Percentiles rank a stretch among this genome's conserved stretches.
phyloP scores from a whole-genome alignment of 2,329 filamentous ascomycete species.

The Penicillium sp. region DNA sequence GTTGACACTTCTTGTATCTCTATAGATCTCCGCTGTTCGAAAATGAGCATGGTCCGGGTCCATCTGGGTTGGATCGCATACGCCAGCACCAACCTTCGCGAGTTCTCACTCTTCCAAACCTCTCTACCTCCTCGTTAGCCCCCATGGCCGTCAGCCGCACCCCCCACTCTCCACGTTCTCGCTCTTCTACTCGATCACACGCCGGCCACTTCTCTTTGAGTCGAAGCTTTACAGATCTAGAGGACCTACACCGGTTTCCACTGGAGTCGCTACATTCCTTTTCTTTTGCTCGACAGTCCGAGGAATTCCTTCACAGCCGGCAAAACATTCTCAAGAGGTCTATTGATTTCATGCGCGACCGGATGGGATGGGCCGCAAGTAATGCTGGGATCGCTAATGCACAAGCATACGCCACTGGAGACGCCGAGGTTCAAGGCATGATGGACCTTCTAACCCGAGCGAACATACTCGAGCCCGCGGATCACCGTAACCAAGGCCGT shows the following conservation, averaged over 20 bases:
- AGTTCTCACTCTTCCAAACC: slow-evolving; percentile 61
- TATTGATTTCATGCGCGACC: slow-evolving; percentile 94
- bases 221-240: slow-evolving; percentile 66
- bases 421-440: slow-evolving; percentile 84
- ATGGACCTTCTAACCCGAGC: slow-evolving; percentile 81
- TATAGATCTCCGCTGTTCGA: slow-evolving; percentile 76
- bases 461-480: slow-evolving; percentile 66
- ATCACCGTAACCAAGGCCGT: slow-evolving; percentile 43
- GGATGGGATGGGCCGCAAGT: slow-evolving; percentile 73
- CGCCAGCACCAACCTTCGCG: slow-evolving; percentile 74
- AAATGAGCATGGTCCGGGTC: slow-evolving; percentile 80
- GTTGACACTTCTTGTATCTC: slow-evolving; percentile 16
- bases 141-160: slow-evolving; percentile 60
- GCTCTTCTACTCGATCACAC: slow-evolving; percentile 54
- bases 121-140: slow-evolving; percentile 60
- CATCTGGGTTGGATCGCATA: slow-evolving; percentile 86
- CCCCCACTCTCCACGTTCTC: slow-evolving; percentile 65
- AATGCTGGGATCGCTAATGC: slow-evolving; percentile 75
- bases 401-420: slow-evolving; percentile 75
- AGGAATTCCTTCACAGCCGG: slow-evolving; percentile 84
- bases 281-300: slow-evolving; percentile 92
- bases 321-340: slow-evolving; percentile 91
- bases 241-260: slow-evolving; percentile 89
- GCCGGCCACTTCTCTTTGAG: slow-evolving; percentile 57
- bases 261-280: slow-evolving; percentile 97